phyloP scores from a whole-genome alignment of 495 filamentous ascomycete species.

The Penicillium antarcticum region DNA sequence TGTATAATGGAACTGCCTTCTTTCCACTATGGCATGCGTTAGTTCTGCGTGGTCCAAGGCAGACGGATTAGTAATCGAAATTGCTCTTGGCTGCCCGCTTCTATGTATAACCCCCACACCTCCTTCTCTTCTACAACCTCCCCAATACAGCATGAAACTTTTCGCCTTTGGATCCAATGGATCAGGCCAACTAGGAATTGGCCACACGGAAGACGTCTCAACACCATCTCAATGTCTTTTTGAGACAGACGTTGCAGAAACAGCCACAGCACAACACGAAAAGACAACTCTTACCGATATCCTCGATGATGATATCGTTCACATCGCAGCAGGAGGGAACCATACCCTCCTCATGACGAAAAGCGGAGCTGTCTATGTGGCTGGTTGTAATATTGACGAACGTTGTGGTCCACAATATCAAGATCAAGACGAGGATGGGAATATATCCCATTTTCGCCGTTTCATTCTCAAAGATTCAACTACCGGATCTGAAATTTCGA shows the following conservation, averaged over 20 bases:
- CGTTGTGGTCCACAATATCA: slow-evolving; percentile 26
- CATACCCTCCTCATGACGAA: slow-evolving; percentile 71
- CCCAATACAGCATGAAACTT: slow-evolving; percentile 39
- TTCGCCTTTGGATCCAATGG: slow-evolving; percentile 92
- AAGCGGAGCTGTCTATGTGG: slow-evolving; percentile 55
- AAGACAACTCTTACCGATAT: neutral
- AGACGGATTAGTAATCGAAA: no score
- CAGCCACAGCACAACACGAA: neutral
- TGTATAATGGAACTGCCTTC: no score
- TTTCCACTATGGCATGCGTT: no score
- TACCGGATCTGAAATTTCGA: slow-evolving; percentile 7
- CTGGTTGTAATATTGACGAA: slow-evolving; percentile 58
- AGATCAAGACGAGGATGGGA: neutral
- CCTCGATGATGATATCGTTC: slow-evolving; percentile 20
- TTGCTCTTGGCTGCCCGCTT: no score
- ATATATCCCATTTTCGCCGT: slow-evolving; percentile 22
- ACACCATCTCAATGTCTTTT: slow-evolving; percentile 60
- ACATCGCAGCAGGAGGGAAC: slow-evolving; percentile 76
- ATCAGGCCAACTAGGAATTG: slow-evolving; percentile 80
- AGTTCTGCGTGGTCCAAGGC: no score
- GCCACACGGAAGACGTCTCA: slow-evolving; percentile 70
- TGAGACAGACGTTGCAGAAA: slow-evolving; percentile 12
- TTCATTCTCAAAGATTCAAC: slow-evolving; percentile 17
- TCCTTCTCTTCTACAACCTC: no score
- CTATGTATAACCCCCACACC: no score